Conservation (phyloP, 345 rosid species). For the Eucalyptus viminalis region DNA sequence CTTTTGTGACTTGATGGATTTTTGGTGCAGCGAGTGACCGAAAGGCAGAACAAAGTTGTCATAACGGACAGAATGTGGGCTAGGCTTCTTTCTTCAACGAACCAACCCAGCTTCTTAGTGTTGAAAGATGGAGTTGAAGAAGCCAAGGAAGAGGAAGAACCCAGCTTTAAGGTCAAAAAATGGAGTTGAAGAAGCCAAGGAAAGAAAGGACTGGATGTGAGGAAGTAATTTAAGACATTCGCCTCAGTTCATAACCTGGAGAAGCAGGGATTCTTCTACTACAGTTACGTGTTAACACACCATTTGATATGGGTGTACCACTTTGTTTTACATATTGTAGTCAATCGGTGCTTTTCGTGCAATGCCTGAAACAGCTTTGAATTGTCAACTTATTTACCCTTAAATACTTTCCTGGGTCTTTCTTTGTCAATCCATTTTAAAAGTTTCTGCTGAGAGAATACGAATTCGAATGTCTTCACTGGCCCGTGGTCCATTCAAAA, state of each 20-base stretch:
- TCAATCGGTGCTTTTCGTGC: neutral
- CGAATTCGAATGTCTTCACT: neutral
- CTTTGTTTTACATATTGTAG: neutral
- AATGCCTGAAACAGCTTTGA: neutral
- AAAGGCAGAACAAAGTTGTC: constrained; percentile 56
- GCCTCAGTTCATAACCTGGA: neutral
- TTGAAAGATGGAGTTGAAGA: neutral
- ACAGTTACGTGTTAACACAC: neutral
- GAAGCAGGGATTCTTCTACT: neutral
- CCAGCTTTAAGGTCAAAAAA: constrained; percentile 33
- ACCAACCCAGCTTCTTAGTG: constrained; percentile 67
- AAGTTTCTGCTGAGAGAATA: neutral
- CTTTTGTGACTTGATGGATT: neutral
- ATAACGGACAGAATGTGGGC: constrained; percentile 95
- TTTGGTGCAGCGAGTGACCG: constrained; percentile 44
- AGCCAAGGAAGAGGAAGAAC: neutral
- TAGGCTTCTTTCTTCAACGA: constrained; percentile 56
- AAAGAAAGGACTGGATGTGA: neutral
- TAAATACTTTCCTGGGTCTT: neutral
- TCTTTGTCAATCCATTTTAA: neutral
- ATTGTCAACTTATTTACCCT: neutral
- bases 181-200: neutral
- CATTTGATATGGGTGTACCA: neutral
- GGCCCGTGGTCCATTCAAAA: neutral
- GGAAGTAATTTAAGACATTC: neutral